A percentile compares a stretch with the other conserved stretches of the same genome.
Conservation (phyloP, 1,284 basidiomycete genomes). For the Tylopilus sp. region DNA sequence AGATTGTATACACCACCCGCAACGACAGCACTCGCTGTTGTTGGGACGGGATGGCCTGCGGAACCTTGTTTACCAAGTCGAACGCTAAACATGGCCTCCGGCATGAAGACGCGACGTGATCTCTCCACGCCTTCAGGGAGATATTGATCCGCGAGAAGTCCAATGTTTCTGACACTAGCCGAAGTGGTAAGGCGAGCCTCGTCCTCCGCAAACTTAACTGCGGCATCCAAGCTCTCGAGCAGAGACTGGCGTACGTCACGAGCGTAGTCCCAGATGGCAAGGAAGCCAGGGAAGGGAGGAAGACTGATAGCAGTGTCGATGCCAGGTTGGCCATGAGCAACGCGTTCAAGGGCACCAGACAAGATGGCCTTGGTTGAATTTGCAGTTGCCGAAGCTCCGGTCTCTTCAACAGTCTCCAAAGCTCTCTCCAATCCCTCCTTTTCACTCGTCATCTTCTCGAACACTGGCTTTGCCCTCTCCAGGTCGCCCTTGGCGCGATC, state of each 20-base stretch:
- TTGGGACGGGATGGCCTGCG: slow-evolving; percentile 43
- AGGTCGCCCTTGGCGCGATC: slow-evolving; percentile 73
- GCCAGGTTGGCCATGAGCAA: slow-evolving; percentile 73
- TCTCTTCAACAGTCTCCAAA: slow-evolving; percentile 81
- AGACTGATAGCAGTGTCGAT: slow-evolving; percentile 52
- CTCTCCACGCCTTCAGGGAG: slow-evolving; percentile 82
- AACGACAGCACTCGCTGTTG: slow-evolving; percentile 52
- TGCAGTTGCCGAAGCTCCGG: slow-evolving; percentile 56
- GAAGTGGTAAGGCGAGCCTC: slow-evolving; percentile 74
- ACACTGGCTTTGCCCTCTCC: slow-evolving; percentile 70
- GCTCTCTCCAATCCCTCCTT: slow-evolving; percentile 75
- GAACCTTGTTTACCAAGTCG: slow-evolving; percentile 47
- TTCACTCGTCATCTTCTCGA: slow-evolving; percentile 82
- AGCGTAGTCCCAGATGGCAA: slow-evolving; percentile 88
- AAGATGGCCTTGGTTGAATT: slow-evolving; percentile 61
- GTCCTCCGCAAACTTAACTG: slow-evolving; percentile 80
- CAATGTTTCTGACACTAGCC: slow-evolving; percentile 67
- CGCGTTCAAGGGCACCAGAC: slow-evolving; percentile 69
- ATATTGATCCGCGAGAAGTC: slow-evolving; percentile 71
- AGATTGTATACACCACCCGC: slow-evolving; percentile 71
- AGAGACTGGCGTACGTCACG: slow-evolving; percentile 78
- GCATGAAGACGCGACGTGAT: slow-evolving; percentile 83
- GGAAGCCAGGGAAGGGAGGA: slow-evolving; percentile 85
- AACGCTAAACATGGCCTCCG: slow-evolving; percentile 91
- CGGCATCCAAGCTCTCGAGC: slow-evolving; percentile 79